Evolutionary conservation across 2,329 filamentous ascomycete species (phyloP).

Genomic region (Talaromyces sp.): DNA sequence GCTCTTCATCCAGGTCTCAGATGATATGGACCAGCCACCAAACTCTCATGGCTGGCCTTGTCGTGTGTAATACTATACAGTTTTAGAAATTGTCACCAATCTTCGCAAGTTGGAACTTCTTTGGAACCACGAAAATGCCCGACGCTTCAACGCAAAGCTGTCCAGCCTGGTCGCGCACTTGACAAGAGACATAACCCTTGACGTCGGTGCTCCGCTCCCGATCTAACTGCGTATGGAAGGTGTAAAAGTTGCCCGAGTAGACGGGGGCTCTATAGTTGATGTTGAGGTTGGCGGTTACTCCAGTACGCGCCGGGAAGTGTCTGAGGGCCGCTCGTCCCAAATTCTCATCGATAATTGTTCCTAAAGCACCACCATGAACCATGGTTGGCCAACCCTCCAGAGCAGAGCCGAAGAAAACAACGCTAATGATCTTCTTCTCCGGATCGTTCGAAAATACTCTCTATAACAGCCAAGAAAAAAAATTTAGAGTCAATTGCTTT

Average conservation of each 20-base stretch:
- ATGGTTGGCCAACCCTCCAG: conserved; percentile 71
- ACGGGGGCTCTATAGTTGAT: conserved; percentile 67
- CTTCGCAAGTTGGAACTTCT: conserved; percentile 46
- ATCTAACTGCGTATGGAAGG: conserved; percentile 55
- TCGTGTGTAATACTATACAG: background rate
- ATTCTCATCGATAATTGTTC: conserved; percentile 70
- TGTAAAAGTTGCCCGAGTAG: conserved; percentile 64
- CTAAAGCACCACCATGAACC: conserved; percentile 71
- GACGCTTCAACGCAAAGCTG: conserved; percentile 61
- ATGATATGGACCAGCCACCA: background rate
- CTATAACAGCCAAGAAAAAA: conserved; percentile 44
- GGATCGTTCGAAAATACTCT: conserved; percentile 65
- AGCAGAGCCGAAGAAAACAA: conserved; percentile 70
- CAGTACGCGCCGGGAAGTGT: conserved; percentile 52
- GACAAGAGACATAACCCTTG: conserved; percentile 41
- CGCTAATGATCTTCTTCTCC: conserved; percentile 61
- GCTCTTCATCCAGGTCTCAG: too few species aligned
- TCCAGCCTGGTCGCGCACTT: conserved; percentile 50
- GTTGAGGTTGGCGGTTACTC: conserved; percentile 61
- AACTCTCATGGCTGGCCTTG: background rate
- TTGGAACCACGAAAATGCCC: conserved; percentile 62
- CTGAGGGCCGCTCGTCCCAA: conserved; percentile 64
- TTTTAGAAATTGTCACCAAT: conserved; percentile 46
- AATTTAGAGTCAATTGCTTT: conserved; percentile 20
- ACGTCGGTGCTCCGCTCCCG: conserved; percentile 40